A percentile compares a stretch with the other conserved stretches of the same genome.
These are phyloP conservation scores for Vigna radiata DNA, from an alignment of 306 rosid genomes.

Conservation along the genomic window DNA sequence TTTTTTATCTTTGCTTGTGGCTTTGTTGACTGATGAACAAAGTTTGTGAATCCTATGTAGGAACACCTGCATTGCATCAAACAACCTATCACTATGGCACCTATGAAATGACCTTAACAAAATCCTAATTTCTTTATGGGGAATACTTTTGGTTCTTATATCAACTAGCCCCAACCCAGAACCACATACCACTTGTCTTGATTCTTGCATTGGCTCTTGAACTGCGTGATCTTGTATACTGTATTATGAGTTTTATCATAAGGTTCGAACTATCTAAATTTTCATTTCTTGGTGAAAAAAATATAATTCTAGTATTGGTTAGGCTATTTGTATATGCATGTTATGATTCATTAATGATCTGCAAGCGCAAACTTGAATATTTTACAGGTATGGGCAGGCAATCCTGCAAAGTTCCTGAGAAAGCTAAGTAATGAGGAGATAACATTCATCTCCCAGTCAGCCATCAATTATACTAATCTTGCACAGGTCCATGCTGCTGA, in stretches of 20 bases:
- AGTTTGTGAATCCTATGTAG: background rate
- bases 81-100: background rate
- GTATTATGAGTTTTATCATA: background rate
- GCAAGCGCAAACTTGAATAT: conserved; percentile 32
- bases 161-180: conserved; percentile 20
- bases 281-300: background rate
- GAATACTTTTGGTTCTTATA: conserved; percentile 1
- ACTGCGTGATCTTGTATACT: conserved; percentile 16
- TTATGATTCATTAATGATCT: conserved; percentile 4
- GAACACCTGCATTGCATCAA: background rate
- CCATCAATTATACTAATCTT: conserved; percentile 76
- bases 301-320: background rate
- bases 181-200: conserved; percentile 20
- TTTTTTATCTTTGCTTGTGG: background rate
- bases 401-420: conserved; percentile 93
- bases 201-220: conserved; percentile 34
- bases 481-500: conserved; percentile 98
- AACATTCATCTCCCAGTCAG: conserved; percentile 83
- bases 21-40: background rate
- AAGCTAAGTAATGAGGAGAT: conserved; percentile 90
- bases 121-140: background rate
- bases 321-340: conserved; percentile 15
- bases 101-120: background rate
- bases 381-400: conserved; percentile 95
- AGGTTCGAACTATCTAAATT: conserved; percentile 4